Conservation (phyloP, 106 monocot species). For the Narthecium ossifragum region DNA sequence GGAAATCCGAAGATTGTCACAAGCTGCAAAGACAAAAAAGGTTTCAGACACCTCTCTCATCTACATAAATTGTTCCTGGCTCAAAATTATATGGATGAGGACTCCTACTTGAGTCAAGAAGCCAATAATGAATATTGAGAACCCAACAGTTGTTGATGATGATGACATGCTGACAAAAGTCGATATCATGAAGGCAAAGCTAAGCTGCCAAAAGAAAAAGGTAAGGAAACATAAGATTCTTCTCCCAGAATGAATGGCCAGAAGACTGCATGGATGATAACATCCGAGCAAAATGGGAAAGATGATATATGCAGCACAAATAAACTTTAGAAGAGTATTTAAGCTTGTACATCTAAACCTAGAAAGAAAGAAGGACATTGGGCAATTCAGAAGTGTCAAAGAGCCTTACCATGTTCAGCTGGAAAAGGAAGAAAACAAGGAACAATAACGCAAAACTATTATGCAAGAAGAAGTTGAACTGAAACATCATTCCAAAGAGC, state of each 20-base stretch:
- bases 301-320: too few species aligned
- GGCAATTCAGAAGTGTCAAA: too few species aligned
- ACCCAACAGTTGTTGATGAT: conserved; percentile 83
- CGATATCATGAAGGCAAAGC: conserved; percentile 90
- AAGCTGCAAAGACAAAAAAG: conserved; percentile 32
- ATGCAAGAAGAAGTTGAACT: conserved; percentile 84
- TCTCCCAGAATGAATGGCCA: background rate
- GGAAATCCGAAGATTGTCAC: conserved; percentile 62
- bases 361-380: background rate
- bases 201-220: conserved; percentile 46
- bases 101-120: conserved; percentile 74
- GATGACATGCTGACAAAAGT: conserved; percentile 72
- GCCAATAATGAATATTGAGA: conserved; percentile 81
- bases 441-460: conserved; percentile 78
- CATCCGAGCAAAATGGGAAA: too few species aligned
- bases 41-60: background rate
- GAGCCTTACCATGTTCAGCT: conserved; percentile 78
- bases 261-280: too few species aligned
- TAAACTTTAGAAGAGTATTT: too few species aligned
- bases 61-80: too few species aligned
- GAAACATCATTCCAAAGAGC: conserved; percentile 94
- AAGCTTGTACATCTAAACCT: background rate
- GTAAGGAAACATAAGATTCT: background rate
- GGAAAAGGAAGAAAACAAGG: conserved; percentile 86
- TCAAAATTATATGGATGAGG: too few species aligned